A percentile compares a stretch with the other conserved stretches of the same genome.
These are phyloP conservation scores for Immersiella caudata DNA, from an alignment of 495 filamentous ascomycete species.

Conservation along the genomic window DNA sequence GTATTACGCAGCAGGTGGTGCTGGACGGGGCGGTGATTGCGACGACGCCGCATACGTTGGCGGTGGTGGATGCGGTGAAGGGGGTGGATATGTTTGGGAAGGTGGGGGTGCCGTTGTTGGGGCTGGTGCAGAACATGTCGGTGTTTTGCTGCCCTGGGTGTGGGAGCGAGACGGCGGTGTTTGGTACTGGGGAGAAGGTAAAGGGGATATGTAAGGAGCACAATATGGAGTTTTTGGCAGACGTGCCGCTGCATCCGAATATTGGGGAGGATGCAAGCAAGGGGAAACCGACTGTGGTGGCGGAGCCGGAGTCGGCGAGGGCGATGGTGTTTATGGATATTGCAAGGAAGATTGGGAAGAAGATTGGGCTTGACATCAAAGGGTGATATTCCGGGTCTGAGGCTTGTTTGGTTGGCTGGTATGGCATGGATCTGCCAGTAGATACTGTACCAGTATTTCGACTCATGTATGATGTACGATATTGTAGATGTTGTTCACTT, in stretches of 20 bases:
- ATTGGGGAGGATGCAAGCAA: constrained; percentile 89
- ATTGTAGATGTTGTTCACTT: neutral
- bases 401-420: neutral
- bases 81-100: constrained; percentile 91
- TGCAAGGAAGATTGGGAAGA: constrained; percentile 62
- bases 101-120: constrained; percentile 72
- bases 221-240: constrained; percentile 76
- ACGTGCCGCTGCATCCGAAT: constrained; percentile 83
- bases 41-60: constrained; percentile 89
- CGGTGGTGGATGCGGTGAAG: constrained; percentile 83
- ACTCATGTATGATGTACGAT: neutral
- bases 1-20: constrained; percentile 85
- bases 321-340: constrained; percentile 72
- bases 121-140: constrained; percentile 97
- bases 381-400: neutral
- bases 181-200: constrained; percentile 60
- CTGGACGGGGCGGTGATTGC: constrained; percentile 85
- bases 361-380: constrained; percentile 42
- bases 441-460: neutral
- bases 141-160: constrained; percentile 83
- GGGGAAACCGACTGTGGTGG: constrained; percentile 88
- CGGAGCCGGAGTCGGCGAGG: constrained; percentile 72
- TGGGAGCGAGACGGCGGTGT: constrained; percentile 72
- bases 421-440: neutral
- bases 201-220: constrained; percentile 54